Conservation (phyloP, 345 rosid species). For the Sisymbrium altissimum region DNA sequence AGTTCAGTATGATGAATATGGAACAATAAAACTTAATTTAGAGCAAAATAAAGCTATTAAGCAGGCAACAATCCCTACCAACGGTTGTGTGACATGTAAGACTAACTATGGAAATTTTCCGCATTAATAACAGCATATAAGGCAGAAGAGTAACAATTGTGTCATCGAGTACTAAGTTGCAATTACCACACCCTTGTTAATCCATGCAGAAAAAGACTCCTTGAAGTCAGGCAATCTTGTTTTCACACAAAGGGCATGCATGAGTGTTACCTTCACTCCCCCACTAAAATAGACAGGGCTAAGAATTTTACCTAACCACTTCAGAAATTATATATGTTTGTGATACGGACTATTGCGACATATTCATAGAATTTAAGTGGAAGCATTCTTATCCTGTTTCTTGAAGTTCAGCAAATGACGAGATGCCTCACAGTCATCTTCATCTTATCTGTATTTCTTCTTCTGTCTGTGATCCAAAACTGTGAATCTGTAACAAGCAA, state of each 20-base stretch:
- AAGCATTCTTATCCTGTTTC: background rate
- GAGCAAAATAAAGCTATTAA: too few relatives aligned
- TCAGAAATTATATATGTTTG: background rate
- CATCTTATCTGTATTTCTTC: background rate
- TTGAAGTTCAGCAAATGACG: slow-evolving; percentile 4
- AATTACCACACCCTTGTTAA: slow-evolving; percentile 1
- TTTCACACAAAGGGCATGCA: slow-evolving; percentile 27
- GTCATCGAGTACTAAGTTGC: background rate
- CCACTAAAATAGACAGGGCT: background rate
- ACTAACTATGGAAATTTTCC: too few relatives aligned
- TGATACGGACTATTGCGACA: background rate
- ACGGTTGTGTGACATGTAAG: too few relatives aligned
- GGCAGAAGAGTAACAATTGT: too few relatives aligned
- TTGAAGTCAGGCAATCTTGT: slow-evolving; percentile 19
- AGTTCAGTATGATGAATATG: slow-evolving; percentile 9
- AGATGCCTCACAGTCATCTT: background rate
- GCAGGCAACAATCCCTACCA: too few relatives aligned
- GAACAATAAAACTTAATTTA: too few relatives aligned
- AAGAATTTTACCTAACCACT: background rate
- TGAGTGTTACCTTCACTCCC: background rate
- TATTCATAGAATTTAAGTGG: background rate
- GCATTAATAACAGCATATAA: too few relatives aligned
- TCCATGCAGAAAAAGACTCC: slow-evolving; percentile 14
- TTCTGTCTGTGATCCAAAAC: slow-evolving; percentile 19
- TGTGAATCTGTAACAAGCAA: slow-evolving; percentile 11